These are phyloP conservation scores for Citrus maxima DNA, from an alignment of 345 rosid genomes.

Conservation along the genomic window DNA sequence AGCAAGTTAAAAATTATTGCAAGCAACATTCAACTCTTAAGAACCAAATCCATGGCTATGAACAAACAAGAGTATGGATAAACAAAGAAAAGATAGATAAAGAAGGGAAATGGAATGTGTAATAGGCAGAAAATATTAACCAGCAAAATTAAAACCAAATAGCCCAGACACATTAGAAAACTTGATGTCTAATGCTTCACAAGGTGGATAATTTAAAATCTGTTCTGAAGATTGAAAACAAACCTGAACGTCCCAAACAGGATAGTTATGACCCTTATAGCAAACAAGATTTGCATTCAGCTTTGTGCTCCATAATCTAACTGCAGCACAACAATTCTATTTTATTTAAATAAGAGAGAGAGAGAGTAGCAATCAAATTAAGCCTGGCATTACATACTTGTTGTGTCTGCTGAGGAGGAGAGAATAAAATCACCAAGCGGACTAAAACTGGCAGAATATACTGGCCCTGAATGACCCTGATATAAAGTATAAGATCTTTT, in stretches of 20 bases:
- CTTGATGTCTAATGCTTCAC: background rate
- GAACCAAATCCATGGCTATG: background rate
- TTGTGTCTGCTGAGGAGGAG: constrained; percentile 95
- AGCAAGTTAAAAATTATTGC: background rate
- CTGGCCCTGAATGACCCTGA: constrained; percentile 94
- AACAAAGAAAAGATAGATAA: background rate
- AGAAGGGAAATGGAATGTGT: background rate
- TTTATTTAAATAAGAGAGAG: background rate
- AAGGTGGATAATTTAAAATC: constrained; percentile 5
- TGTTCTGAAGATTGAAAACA: background rate
- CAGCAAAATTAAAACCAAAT: background rate
- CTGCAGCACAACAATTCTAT: constrained; percentile 33
- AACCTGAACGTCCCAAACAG: constrained; percentile 99
- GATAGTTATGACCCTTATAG: constrained; percentile 98
- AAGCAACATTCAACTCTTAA: background rate
- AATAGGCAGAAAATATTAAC: background rate
- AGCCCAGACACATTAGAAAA: background rate
- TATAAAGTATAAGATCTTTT: constrained; percentile 68
- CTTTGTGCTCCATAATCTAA: constrained; percentile 94
- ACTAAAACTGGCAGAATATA: constrained; percentile 83
- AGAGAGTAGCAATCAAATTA: background rate
- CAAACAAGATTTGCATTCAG: constrained; percentile 95
- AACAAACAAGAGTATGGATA: background rate
- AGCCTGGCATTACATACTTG: constrained; percentile 41
- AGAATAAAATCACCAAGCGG: constrained; percentile 88